phyloP scores from a whole-genome alignment of 768 basidiomycete genomes.

The Boletellus sp. region DNA sequence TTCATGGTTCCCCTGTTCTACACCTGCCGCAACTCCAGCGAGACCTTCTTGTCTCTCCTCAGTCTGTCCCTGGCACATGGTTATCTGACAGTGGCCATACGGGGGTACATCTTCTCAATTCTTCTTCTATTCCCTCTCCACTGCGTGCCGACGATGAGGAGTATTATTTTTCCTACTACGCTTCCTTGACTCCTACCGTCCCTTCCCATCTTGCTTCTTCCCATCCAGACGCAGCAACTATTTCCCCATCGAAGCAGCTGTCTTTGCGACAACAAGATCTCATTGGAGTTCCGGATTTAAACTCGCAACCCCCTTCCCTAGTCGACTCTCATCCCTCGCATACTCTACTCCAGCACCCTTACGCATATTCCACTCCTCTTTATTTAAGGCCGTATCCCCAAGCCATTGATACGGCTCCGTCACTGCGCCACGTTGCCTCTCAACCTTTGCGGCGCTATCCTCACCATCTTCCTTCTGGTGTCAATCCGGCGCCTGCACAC shows the following conservation, averaged over 20 bases:
- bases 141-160: conserved; percentile 39
- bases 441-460: conserved; percentile 23
- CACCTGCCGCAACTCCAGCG: conserved; percentile 6
- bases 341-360: conserved; percentile 44
- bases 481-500: neutral
- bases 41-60: conserved; percentile 2
- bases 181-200: conserved; percentile 30
- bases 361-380: conserved; percentile 41
- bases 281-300: conserved; percentile 15
- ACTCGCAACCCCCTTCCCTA: conserved; percentile 17
- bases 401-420: neutral
- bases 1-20: neutral
- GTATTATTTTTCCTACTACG: conserved; percentile 51
- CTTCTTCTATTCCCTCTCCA: conserved; percentile 16
- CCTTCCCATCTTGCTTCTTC: conserved; percentile 13
- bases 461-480: neutral
- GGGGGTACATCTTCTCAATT: conserved; percentile 10
- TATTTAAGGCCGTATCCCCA: conserved; percentile 6
- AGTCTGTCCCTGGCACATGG: conserved; percentile 19
- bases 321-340: conserved; percentile 15
- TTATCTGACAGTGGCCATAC: conserved; percentile 3
- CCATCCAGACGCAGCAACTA: conserved; percentile 4
- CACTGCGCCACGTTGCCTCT: conserved; percentile 21
- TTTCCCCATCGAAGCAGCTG: neutral
- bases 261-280: conserved; percentile 17